Evolutionary conservation across 441 rosid species (phyloP).

Genomic region (Mallotus repandus): DNA sequence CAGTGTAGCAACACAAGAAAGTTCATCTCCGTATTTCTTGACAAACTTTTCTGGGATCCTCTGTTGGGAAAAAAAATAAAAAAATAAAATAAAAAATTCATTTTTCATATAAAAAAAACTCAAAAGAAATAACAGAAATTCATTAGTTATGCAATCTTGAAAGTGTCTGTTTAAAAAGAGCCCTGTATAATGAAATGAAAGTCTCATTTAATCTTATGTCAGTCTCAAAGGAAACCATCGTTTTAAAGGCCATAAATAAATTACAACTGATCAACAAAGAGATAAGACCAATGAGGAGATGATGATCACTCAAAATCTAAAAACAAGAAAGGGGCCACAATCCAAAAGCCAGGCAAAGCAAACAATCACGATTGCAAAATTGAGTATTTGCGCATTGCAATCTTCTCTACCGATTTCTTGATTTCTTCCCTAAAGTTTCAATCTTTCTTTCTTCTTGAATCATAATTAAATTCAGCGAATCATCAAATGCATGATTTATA

Average conservation of each 20-base stretch:
- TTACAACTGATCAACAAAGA: not conserved
- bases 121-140: not conserved
- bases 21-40: conserved; percentile 36
- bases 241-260: not conserved
- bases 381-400: not conserved
- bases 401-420: not conserved
- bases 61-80: conserved; percentile 27
- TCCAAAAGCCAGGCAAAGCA: not conserved
- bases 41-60: conserved; percentile 43
- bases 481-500: conserved; percentile 1
- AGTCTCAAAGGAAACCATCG: not conserved
- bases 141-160: not conserved
- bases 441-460: not conserved
- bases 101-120: not conserved
- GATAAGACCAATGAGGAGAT: not conserved
- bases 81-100: not conserved
- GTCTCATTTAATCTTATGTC: not conserved
- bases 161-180: not conserved
- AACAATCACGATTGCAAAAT: not conserved
- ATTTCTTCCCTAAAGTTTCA: not conserved
- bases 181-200: not conserved
- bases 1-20: conserved; percentile 32
- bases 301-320: not conserved
- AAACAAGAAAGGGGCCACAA: not conserved
- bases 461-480: not conserved